phyloP scores from a whole-genome alignment of 805 yeast genomes.

The Hagleromyces aurorensis region DNA sequence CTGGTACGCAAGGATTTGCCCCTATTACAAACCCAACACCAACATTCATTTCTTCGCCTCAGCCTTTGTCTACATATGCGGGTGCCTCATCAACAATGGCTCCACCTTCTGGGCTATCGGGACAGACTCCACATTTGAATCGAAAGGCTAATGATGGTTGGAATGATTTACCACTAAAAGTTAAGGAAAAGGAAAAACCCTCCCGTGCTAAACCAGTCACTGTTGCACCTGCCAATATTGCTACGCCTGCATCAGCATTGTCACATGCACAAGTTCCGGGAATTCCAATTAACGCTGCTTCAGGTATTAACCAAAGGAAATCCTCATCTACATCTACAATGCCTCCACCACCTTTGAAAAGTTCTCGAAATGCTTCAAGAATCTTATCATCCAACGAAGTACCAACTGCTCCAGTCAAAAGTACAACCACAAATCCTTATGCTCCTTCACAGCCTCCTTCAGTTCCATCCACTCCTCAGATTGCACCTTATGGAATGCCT shows the following conservation, averaged over 20 bases:
- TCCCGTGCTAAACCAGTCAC: slow-evolving; percentile 32
- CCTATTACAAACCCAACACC: slow-evolving; percentile 23
- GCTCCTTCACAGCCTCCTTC: slow-evolving; percentile 8
- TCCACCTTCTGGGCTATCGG: slow-evolving; percentile 30
- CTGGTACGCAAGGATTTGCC: slow-evolving; percentile 23
- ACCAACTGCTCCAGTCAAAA: slow-evolving; percentile 3
- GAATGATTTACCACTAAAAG: slow-evolving; percentile 31
- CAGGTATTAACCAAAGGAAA: too few relatives aligned
- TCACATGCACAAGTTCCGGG: slow-evolving; percentile 8
- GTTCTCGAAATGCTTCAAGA: slow-evolving; percentile 10
- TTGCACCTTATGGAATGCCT: slow-evolving; percentile 2
- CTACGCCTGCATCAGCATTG: slow-evolving; percentile 10
- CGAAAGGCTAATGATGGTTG: slow-evolving; percentile 33
- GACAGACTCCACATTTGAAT: slow-evolving; percentile 31
- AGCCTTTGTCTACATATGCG: slow-evolving; percentile 32
- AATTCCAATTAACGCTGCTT: slow-evolving; percentile 10
- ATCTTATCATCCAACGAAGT: slow-evolving; percentile 11
- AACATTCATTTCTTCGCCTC: slow-evolving; percentile 13
- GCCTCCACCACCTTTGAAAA: slow-evolving; percentile 21
- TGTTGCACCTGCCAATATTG: slow-evolving; percentile 27
- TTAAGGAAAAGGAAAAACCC: slow-evolving; percentile 24
- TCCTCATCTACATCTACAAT: slow-evolving; percentile 12
- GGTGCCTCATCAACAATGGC: slow-evolving; percentile 32
- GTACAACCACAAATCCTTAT: slow-evolving; percentile 12
- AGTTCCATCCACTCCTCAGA: slow-evolving; percentile 4